phyloP scores from a whole-genome alignment of 2,329 filamentous ascomycete species.

The Gliomastix tumulicola region DNA sequence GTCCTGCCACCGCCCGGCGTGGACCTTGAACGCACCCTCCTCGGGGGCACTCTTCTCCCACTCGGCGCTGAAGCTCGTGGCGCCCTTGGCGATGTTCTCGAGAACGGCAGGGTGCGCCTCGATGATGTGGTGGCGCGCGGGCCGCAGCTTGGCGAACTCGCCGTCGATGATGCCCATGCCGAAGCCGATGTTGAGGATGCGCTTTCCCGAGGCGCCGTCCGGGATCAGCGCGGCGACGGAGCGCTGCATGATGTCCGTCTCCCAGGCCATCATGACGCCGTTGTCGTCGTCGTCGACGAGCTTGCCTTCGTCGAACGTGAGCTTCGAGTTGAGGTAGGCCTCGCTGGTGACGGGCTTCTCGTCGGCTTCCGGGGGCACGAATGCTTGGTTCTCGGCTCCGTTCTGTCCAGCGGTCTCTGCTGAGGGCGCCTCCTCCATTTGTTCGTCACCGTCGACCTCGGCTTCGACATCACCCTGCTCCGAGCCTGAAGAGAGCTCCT shows the following conservation, averaged over 20 bases:
- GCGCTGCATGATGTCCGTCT: constrained; percentile 76
- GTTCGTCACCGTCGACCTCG: constrained; percentile 35
- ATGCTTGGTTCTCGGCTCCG: constrained; percentile 15
- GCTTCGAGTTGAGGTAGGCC: constrained; percentile 60
- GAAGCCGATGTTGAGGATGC: constrained; percentile 80
- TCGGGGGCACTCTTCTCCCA: constrained; percentile 51
- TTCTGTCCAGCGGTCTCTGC: constrained; percentile 16
- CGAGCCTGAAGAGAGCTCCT: constrained; percentile 56
- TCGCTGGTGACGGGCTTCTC: constrained; percentile 51
- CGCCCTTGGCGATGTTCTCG: constrained; percentile 45
- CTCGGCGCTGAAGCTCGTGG: constrained; percentile 42
- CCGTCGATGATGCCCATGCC: constrained; percentile 85
- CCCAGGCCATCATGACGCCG: constrained; percentile 93
- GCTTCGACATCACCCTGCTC: constrained; percentile 42
- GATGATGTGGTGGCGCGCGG: constrained; percentile 71
- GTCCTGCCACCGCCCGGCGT: constrained; percentile 71
- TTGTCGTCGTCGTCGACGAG: constrained; percentile 71
- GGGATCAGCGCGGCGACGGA: constrained; percentile 63
- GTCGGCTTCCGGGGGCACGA: constrained; percentile 24
- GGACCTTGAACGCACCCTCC: constrained; percentile 65
- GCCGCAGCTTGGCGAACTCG: constrained; percentile 63
- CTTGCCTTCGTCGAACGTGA: constrained; percentile 58
- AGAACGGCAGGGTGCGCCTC: constrained; percentile 79
- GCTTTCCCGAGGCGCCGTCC: constrained; percentile 41
- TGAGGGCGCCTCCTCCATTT: constrained; percentile 14